A percentile compares a stretch with the other conserved stretches of the same genome.
Conservation (phyloP, 257 asterid species). For the Catharanthus roseus region DNA sequence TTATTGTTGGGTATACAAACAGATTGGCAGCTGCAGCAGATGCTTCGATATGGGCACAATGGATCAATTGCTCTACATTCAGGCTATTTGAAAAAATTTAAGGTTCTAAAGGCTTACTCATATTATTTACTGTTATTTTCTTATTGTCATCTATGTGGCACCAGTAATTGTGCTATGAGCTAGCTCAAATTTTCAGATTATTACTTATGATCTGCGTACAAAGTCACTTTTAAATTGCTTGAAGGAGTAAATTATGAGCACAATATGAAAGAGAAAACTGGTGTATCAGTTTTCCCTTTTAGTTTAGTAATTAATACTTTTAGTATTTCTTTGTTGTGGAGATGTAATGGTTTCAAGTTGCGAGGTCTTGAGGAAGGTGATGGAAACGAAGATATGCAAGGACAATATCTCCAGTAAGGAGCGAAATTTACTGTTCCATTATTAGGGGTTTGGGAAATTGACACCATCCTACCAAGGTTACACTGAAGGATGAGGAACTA, state of each 20-base stretch:
- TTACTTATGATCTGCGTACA: background rate
- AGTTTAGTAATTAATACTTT: no score
- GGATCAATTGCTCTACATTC: conserved; percentile 40
- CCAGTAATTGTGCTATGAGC: background rate
- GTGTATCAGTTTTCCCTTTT: background rate
- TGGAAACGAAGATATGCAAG: background rate
- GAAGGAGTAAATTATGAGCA: background rate
- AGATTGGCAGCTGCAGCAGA: conserved; percentile 59
- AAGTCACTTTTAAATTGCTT: background rate
- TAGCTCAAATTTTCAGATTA: background rate
- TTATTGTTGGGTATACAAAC: conserved; percentile 45
- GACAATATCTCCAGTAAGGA: background rate
- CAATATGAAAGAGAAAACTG: background rate
- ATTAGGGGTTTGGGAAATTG: no score
- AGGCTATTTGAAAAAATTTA: conserved; percentile 29
- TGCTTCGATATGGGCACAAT: conserved; percentile 47
- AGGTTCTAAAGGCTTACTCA: conserved; percentile 27
- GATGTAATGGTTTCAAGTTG: background rate
- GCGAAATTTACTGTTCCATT: background rate
- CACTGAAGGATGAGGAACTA: no score
- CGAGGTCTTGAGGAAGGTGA: background rate
- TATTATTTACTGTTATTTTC: background rate
- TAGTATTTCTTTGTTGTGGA: background rate
- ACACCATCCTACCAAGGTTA: no score
- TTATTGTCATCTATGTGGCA: background rate